Conservation (phyloP, 805 yeast genomes). For the Lachancea thermotolerans region DNA sequence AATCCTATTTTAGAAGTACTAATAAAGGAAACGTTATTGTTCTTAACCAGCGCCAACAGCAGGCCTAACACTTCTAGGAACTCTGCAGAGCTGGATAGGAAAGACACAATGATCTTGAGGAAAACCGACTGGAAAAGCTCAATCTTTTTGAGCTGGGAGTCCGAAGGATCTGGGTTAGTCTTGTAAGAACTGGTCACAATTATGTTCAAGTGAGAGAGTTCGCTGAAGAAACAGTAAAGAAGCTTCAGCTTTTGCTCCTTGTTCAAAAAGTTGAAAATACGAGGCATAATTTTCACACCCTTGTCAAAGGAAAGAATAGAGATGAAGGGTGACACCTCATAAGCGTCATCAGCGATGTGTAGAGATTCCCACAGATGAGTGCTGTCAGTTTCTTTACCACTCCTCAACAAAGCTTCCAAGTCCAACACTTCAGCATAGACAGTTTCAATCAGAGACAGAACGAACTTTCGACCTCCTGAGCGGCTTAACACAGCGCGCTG, state of each 20-base stretch:
- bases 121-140: constrained; percentile 76
- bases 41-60: constrained; percentile 60
- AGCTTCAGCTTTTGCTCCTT: constrained; percentile 72
- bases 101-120: constrained; percentile 75
- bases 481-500: constrained; percentile 31
- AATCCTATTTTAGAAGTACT: constrained; percentile 70
- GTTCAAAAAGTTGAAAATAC: constrained; percentile 76
- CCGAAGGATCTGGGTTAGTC: constrained; percentile 52
- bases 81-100: constrained; percentile 67
- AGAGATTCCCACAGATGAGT: constrained; percentile 68
- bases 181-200: constrained; percentile 74
- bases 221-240: constrained; percentile 70
- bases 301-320: constrained; percentile 78
- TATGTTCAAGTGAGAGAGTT: constrained; percentile 72
- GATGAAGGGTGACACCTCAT: constrained; percentile 69
- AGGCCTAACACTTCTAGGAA: constrained; percentile 74
- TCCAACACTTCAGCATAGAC: constrained; percentile 71
- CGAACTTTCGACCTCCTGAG: constrained; percentile 43
- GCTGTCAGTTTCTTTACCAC: constrained; percentile 41
- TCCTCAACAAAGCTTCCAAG: constrained; percentile 69
- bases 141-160: constrained; percentile 48
- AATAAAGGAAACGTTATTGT: constrained; percentile 54
- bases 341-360: constrained; percentile 55
- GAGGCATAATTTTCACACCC: constrained; percentile 81
- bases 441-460: constrained; percentile 65